A percentile compares a stretch with the other conserved stretches of the same genome.
Conservation (phyloP, 306 rosid species). For the Sophora flavescens region DNA sequence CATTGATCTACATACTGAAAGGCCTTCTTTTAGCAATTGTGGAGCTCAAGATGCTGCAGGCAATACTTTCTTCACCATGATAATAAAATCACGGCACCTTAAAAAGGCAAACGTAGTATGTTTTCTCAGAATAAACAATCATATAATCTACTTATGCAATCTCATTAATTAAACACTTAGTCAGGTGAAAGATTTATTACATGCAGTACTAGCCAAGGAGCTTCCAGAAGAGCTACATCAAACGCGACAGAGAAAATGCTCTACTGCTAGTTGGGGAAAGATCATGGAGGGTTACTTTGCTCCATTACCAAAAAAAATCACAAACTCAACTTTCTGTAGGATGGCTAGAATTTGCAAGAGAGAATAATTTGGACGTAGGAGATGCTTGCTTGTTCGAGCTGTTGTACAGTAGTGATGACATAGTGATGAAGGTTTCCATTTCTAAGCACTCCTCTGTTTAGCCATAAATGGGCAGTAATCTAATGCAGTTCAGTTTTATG, state of each 20-base stretch:
- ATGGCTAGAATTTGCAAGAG: constrained; percentile 11
- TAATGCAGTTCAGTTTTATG: neutral
- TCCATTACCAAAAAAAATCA: neutral
- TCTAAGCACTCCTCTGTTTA: neutral
- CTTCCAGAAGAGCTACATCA: neutral
- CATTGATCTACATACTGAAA: neutral
- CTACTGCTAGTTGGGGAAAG: constrained; percentile 22
- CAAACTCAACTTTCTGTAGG: neutral
- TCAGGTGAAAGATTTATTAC: neutral
- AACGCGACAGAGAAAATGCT: constrained; percentile 18
- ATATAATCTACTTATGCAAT: neutral
- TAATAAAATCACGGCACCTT: neutral
- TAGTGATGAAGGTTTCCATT: constrained; percentile 34
- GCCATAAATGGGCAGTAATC: neutral
- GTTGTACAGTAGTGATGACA: neutral
- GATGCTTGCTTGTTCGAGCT: constrained; percentile 33
- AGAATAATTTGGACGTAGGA: constrained; percentile 15
- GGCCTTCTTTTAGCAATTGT: neutral
- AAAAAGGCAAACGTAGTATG: too few relatives aligned
- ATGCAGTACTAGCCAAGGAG: constrained; percentile 6
- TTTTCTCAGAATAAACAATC: too few relatives aligned
- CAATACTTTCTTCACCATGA: neutral
- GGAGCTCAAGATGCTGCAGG: neutral
- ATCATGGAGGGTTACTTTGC: constrained; percentile 28
- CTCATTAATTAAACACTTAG: constrained; percentile 2